phyloP scores from a whole-genome alignment of 768 basidiomycete genomes.

The Tylopilus subfusipes region DNA sequence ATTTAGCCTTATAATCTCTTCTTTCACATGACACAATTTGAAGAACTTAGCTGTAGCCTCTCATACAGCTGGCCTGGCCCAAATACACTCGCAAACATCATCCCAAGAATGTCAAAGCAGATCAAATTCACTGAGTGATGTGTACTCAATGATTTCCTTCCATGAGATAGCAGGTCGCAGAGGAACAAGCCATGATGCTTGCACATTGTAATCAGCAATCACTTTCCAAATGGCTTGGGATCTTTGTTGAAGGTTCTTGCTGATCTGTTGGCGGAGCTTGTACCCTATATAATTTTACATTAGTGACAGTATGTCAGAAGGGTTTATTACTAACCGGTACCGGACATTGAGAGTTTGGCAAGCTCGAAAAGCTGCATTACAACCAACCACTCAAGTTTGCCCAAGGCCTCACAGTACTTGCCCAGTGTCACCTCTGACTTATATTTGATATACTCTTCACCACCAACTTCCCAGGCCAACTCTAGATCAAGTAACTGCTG shows the following conservation, averaged over 20 bases:
- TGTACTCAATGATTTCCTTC: not conserved
- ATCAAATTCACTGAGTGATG: not conserved
- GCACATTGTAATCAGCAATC: not conserved
- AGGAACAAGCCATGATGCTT: not conserved
- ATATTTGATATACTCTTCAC: not conserved
- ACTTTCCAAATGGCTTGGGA: not conserved
- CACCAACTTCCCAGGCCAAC: not conserved
- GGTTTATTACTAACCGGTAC: not conserved
- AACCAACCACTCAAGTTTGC: not conserved
- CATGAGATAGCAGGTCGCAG: not conserved
- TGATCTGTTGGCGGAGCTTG: not conserved
- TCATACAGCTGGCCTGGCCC: not conserved
- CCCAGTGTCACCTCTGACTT: not conserved
- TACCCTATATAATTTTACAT: not conserved
- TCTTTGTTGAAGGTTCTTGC: not conserved
- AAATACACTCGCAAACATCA: not conserved
- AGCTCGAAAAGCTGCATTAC: not conserved
- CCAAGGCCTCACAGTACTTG: not conserved
- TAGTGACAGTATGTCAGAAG: not conserved
- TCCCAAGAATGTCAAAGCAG: not conserved
- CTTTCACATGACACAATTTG: not conserved
- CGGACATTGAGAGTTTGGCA: not conserved
- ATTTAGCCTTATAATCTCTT: not conserved
- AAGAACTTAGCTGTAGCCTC: not conserved
- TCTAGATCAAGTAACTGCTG: not conserved